Conservation (phyloP, 1,284 basidiomycete species). For the Trichosporon sp. region DNA sequence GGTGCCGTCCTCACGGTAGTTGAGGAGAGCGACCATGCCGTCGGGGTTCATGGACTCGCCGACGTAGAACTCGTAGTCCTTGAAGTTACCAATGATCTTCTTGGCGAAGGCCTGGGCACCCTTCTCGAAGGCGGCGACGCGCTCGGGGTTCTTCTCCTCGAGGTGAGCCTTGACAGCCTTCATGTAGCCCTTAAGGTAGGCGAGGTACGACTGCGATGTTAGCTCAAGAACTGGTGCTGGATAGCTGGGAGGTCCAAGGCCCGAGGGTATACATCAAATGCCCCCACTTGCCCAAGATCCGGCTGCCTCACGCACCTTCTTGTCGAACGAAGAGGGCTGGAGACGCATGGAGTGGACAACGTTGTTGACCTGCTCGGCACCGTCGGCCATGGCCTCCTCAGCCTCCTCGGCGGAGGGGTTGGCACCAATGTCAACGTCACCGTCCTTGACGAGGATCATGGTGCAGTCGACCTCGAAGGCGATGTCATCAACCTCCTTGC, state of each 20-base stretch:
- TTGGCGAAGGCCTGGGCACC: conserved; percentile 75
- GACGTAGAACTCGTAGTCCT: conserved; percentile 67
- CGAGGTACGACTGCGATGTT: conserved; percentile 63
- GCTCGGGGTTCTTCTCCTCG: conserved; percentile 65
- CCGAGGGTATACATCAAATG: too few relatives aligned
- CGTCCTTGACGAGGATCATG: conserved; percentile 73
- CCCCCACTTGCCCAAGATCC: too few relatives aligned
- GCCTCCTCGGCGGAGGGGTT: conserved; percentile 90
- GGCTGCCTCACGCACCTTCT: conserved; percentile 63
- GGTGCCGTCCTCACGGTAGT: conserved; percentile 63
- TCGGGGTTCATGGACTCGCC: conserved; percentile 85
- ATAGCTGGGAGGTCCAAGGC: too few relatives aligned
- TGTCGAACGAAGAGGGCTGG: conserved; percentile 81
- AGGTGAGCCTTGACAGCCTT: conserved; percentile 74
- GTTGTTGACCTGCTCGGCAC: conserved; percentile 80
- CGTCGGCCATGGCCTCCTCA: conserved; percentile 81
- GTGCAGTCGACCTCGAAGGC: conserved; percentile 88
- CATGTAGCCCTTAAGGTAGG: conserved; percentile 91
- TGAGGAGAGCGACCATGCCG: conserved; percentile 85
- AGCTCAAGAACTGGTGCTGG: background rate
- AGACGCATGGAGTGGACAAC: conserved; percentile 92
- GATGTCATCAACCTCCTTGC: conserved; percentile 79
- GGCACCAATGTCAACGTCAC: conserved; percentile 90
- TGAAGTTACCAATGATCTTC: conserved; percentile 88
- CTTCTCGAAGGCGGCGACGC: conserved; percentile 81